Base-by-base conservation (phyloP, 2,329 filamentous ascomycete species). In the Diaporthe eres region DNA sequence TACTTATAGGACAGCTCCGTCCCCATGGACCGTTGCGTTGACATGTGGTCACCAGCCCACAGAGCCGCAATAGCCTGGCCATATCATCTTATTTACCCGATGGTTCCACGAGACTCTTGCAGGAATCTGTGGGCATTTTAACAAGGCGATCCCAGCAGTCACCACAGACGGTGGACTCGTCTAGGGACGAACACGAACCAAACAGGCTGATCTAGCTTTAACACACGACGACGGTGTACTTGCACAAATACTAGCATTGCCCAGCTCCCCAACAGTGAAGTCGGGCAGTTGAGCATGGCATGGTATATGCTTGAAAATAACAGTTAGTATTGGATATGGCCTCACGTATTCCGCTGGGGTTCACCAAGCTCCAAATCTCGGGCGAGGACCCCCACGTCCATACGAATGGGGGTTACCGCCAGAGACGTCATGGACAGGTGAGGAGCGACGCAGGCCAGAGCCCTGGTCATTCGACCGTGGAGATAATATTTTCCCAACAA, bases 61-160 rank as follows among this genome's bases (percentile, higher is more conserved):
- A 51, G 67, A 57, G 51, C 51, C 51, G 63, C 72, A 70, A 34
- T 47, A 58, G 37, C 34, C 60, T 19, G 61, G 67, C 55, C n/a
- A 72, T 67, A 61, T 34, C 22, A 34, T 13, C 44, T 60, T 37
- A 73, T 75, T 75, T 75, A 75, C 70, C 74, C 74, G 74, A 67
- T 49, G 71, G 70, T 53, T 42, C 60, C 70, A 75, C 74, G 61
- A 75, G 74, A 57, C 37, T 65, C 25, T 60, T 71, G 65, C 65
- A 58, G 63, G 73, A 57, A 71, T 34, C 47, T 73, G 67, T 72
- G 74, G 74, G 55, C 74, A 72, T 65, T 22, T 25, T 47, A 22
- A 49, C 67, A 60, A 65, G 74, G 74, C 74, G 67, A 63, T 49
- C 74, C 74, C 61, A 71, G 73, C 55, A 58, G 39, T 44, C 67